Evolutionary conservation across 345 rosid species (phyloP).

Genomic region (Firmiana major): DNA sequence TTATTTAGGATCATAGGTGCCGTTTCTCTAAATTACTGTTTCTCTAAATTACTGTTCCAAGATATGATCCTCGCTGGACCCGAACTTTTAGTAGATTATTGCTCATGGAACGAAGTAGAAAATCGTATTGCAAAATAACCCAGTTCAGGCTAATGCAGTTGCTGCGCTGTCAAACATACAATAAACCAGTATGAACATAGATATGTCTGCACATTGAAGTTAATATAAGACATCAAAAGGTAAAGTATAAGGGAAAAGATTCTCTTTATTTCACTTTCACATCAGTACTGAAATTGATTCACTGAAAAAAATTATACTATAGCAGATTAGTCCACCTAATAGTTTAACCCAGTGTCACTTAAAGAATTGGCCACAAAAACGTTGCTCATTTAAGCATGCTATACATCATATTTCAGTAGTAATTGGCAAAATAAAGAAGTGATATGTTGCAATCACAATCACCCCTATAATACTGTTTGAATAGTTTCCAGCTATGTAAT

Average conservation of each 20-base stretch:
- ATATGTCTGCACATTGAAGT: neutral
- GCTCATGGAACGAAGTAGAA: neutral
- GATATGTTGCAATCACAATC: neutral
- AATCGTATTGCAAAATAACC: neutral
- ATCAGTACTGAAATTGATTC: neutral
- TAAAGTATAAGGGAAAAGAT: neutral
- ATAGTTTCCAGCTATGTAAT: constrained; percentile 3
- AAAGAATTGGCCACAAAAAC: neutral
- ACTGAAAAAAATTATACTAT: neutral
- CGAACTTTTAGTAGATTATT: neutral
- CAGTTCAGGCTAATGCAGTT: neutral
- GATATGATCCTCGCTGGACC: neutral
- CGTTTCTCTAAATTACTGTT: neutral
- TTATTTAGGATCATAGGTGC: neutral
- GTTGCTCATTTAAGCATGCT: neutral
- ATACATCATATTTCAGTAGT: neutral
- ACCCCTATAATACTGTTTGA: neutral
- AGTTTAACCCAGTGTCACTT: neutral
- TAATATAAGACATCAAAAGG: neutral
- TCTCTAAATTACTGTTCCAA: neutral
- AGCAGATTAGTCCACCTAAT: neutral
- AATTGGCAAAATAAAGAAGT: neutral
- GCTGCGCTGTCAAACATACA: too few relatives aligned
- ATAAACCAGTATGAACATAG: neutral
- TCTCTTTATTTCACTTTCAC: neutral